Conservation (phyloP, 2,329 filamentous ascomycete species). For the Aspergillus eucalypticola region DNA sequence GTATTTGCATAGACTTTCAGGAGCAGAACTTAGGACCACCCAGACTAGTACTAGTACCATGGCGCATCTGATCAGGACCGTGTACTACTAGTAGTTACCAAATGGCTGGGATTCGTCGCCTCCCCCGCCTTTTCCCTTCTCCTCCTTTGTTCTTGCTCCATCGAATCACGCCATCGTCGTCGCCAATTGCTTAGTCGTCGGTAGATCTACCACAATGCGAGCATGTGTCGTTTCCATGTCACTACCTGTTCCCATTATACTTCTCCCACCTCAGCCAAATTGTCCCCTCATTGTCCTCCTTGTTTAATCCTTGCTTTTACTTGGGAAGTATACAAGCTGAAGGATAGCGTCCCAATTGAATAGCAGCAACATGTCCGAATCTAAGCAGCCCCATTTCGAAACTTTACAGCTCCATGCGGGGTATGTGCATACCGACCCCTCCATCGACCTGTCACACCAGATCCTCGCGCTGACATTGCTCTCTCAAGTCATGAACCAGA, state of each 20-base stretch:
- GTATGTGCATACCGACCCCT: constrained; percentile 49
- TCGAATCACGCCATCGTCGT: constrained; percentile 20
- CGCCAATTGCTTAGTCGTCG: background rate
- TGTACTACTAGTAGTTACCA: too few species aligned
- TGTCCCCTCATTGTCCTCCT: background rate
- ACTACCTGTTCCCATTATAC: background rate
- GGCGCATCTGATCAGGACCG: too few species aligned
- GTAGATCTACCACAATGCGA: background rate
- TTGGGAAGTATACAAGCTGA: background rate
- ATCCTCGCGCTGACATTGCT: background rate
- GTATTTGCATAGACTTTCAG: too few species aligned
- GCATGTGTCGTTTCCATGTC: background rate
- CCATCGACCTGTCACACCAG: background rate
- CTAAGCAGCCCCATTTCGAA: constrained; percentile 64
- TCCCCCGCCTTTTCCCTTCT: background rate
- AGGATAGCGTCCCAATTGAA: background rate
- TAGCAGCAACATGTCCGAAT: constrained; percentile 34
- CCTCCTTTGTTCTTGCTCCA: background rate
- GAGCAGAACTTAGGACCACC: too few species aligned
- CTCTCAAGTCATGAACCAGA: constrained; percentile 72
- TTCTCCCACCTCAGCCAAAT: background rate
- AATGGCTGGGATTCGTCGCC: too few species aligned
- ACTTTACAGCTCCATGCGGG: constrained; percentile 84
- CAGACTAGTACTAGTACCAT: too few species aligned
- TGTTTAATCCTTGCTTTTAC: background rate